Conservation (phyloP, 1,284 basidiomycete species). For the Malassezia globosa region DNA sequence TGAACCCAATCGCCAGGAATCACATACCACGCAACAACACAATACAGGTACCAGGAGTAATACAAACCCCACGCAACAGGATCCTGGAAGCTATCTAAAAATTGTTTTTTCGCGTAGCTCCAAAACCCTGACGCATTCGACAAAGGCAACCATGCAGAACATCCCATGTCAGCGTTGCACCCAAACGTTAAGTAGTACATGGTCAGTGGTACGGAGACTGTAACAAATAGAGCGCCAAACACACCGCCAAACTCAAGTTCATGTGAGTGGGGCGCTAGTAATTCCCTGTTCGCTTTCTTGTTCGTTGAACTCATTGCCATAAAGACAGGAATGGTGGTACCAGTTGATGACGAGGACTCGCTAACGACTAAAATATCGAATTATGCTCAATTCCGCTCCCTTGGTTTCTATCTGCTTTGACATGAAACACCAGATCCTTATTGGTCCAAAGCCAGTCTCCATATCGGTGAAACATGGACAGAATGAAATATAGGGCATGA, state of each 20-base stretch:
- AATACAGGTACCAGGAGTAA: conserved; percentile 79
- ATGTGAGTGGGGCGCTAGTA: conserved; percentile 51
- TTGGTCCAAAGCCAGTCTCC: no score
- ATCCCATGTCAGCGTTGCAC: conserved; percentile 59
- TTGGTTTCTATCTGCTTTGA: no score
- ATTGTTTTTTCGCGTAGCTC: conserved; percentile 16
- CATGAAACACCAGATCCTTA: no score
- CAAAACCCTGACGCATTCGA: conserved; percentile 20
- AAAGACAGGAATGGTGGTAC: background rate
- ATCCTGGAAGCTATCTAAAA: conserved; percentile 58
- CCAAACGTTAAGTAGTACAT: conserved; percentile 72
- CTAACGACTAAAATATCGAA: no score
- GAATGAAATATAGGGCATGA: no score
- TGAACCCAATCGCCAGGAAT: conserved; percentile 77
- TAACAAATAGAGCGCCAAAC: conserved; percentile 63
- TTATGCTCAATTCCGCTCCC: no score
- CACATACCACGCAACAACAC: conserved; percentile 67
- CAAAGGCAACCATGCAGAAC: conserved; percentile 27
- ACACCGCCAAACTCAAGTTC: conserved; percentile 78
- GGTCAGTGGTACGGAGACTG: conserved; percentile 61
- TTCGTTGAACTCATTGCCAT: background rate
- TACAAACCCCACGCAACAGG: conserved; percentile 65
- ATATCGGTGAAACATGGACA: no score
- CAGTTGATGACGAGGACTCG: background rate
- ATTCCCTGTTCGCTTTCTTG: conserved; percentile 1